phyloP scores from a whole-genome alignment of 2,329 filamentous ascomycete species.

The Monosporascus sp. region DNA sequence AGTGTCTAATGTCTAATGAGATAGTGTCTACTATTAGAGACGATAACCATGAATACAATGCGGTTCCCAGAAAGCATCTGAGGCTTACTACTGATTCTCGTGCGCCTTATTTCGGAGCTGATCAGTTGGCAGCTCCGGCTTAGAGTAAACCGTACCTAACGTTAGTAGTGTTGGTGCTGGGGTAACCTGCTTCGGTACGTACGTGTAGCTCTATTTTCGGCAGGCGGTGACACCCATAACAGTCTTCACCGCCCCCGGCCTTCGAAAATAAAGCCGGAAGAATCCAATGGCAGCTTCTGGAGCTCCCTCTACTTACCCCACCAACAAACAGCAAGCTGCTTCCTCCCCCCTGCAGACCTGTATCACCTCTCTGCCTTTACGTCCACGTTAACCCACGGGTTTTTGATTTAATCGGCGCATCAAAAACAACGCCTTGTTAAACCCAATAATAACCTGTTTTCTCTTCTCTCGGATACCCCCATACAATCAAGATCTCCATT shows the following conservation, averaged over 20 bases:
- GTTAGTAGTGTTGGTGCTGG: too few species aligned
- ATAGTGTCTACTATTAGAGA: too few species aligned
- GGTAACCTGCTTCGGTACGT: too few species aligned
- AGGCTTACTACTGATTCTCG: too few species aligned
- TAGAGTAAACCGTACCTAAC: too few species aligned
- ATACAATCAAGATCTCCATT: not conserved
- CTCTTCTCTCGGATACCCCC: not conserved
- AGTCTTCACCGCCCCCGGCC: not conserved
- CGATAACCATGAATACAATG: too few species aligned
- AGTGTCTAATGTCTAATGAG: too few species aligned
- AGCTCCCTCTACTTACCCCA: not conserved
- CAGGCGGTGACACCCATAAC: too few species aligned
- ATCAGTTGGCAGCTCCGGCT: too few species aligned
- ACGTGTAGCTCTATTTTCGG: too few species aligned
- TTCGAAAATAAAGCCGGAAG: not conserved
- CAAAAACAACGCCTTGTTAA: not conserved
- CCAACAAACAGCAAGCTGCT: not conserved
- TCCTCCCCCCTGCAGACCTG: not conserved
- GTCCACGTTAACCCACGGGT: not conserved
- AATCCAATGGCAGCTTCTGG: not conserved
- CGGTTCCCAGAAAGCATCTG: too few species aligned
- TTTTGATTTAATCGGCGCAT: not conserved
- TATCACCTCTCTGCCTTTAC: not conserved
- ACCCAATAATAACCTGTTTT: not conserved
- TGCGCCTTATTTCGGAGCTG: too few species aligned